Evolutionary conservation across 495 filamentous ascomycete species (phyloP), one percentile per base, ranked within the genome.

Genomic region (Beverwykella pulmonaria): DNA sequence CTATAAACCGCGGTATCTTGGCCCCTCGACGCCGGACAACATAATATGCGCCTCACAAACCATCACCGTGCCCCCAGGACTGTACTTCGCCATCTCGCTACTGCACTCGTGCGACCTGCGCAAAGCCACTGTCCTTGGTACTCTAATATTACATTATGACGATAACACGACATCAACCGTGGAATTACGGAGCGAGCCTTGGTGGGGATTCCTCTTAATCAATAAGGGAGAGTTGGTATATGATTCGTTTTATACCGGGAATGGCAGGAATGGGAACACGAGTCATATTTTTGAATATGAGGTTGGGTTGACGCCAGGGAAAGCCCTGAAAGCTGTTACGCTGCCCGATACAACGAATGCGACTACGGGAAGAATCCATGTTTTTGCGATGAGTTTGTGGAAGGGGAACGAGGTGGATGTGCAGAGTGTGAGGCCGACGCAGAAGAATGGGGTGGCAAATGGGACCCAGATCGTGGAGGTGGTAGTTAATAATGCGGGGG

Each of bases 81-180:
- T 19, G 8, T 52, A 52, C 48, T 52, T 52, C 22, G 48, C 19
- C 10, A 29, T 52, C 20, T 52, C 48, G 9, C 22, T 52, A 2
- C 48, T 52, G 48, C 48, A 52, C 48, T 25, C 48, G 1, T 52
- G 22, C 48, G 48, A 52, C 22, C 22, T 52, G 20, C 48, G 48
- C 48, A 52, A 52, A 15, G 23, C 9, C 6, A 52, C 48, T 15
- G 22, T 23, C 3, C 19, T 52, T 7, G 48, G 48, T 4, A 52
- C 20, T 4, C 48, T 52, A n/a, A 52, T 19, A 12, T 25, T 29
- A 1, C 20, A 25, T 7, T 52, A 25, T 15, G 8, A 7, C 19
- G 48, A 52, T 29, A 52, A 52, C 22, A 52, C 48, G 10, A 25
- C 48, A 10, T 52, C 48, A 19, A 26, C 48, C 1, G 48, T 15